Evolutionary conservation across 1,284 basidiomycete genomes (phyloP), one percentile per base, ranked within the genome.

Genomic region (Ustilago xerochloae): DNA sequence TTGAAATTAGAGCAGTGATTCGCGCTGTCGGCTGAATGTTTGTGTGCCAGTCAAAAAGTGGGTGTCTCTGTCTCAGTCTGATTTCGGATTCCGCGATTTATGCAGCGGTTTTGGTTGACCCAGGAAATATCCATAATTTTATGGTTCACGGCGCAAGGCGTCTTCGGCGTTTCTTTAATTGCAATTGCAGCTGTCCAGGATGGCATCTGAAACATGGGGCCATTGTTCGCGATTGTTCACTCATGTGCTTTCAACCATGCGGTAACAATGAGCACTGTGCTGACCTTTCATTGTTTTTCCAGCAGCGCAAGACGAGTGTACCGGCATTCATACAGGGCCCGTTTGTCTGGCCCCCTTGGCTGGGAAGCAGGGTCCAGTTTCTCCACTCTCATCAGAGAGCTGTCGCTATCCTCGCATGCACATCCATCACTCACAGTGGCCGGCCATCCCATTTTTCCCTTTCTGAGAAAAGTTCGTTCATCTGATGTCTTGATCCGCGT

Each of bases 141-240:
- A 20, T 16, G 38, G 8, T 6, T 46, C 18, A 28, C 10, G 12
- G 26, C 28, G 55, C 55, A 22, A 24, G 22, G 13, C 20, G n/a
- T n/a, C n/a, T n/a, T n/a, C 16, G 39, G 57, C 49, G 32, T 52
- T 52, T 59, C 15, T 26, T 45, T 7, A 20, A 33, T 6, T 22
- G 15, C n/a, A n/a, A n/a, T 18, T 39, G n/a, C 38, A 52, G 39
- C 58, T 61, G 59, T 62, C 51, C 51, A 62, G 49, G n/a, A 54
- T 18, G 13, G 51, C 51, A 54, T 41, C 51, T 54, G 59, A 62
- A 46, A 62, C 59, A 62, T 46, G 43, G 43, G 28, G 43, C 43
- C 24, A 28, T 46, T 46, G 43, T 29, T 36, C 35, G n/a, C n/a
- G 38, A 6, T 15, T 39, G 38, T 18, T 6, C n/a, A 6, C 12